Percentiles rank a stretch among this genome's conserved stretches.
Evolutionary conservation across 345 rosid genomes (phyloP).

Genomic region (Dipteronia sinensis): DNA sequence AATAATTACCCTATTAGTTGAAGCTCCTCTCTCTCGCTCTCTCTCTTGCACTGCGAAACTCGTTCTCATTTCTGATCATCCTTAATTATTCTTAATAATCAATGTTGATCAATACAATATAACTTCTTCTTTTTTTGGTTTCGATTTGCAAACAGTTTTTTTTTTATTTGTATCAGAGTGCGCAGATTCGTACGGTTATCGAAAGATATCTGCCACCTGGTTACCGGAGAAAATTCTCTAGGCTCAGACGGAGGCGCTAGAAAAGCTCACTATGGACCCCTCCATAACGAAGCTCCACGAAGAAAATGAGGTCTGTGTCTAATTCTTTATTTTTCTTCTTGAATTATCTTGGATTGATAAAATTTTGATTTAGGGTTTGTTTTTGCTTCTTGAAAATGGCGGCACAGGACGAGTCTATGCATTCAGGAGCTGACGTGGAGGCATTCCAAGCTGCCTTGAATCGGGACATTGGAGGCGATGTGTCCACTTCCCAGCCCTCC

Average conservation of each 20-base stretch:
- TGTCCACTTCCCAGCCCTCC: slow-evolving; percentile 50
- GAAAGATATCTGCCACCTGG: neutral
- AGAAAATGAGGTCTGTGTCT: slow-evolving; percentile 76
- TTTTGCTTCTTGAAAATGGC: neutral
- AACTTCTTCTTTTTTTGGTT: neutral
- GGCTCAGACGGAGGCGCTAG: slow-evolving; percentile 9
- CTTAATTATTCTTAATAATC: neutral
- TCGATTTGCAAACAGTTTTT: neutral
- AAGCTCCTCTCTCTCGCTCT: neutral
- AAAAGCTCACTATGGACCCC: slow-evolving; percentile 62
- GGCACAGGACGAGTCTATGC: slow-evolving; percentile 87
- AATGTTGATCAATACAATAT: no score
- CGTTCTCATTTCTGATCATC: neutral
- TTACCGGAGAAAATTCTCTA: neutral
- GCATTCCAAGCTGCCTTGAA: slow-evolving; percentile 93
- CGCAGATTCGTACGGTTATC: slow-evolving; percentile 7
- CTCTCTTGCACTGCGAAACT: neutral
- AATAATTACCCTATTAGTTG: no score
- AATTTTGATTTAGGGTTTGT: neutral
- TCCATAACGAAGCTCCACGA: slow-evolving; percentile 86
- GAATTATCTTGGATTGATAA: neutral
- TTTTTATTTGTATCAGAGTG: neutral
- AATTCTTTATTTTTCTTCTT: neutral
- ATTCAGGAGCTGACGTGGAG: slow-evolving; percentile 93
- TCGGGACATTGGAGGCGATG: slow-evolving; percentile 83